Evolutionary conservation across 129 eudicot species (phyloP).

Genomic region (Flaveria sonorensis): DNA sequence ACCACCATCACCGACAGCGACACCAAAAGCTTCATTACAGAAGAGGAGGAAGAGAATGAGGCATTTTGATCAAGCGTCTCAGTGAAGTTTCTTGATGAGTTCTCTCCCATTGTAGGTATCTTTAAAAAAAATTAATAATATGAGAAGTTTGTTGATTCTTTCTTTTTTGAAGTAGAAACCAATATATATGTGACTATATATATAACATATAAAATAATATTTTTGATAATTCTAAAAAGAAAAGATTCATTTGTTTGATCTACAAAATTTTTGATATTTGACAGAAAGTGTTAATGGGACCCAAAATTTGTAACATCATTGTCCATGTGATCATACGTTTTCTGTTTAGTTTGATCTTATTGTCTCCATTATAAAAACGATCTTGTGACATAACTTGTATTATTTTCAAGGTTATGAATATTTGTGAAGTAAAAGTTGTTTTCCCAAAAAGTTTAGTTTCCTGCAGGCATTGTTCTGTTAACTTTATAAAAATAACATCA

Average conservation of each 20-base stretch:
- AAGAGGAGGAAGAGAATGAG: constrained; percentile 35
- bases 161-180: not conserved
- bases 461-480: not conserved
- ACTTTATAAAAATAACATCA: not conserved
- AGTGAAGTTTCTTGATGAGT: constrained; percentile 31
- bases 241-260: not conserved
- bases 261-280: constrained; percentile 19
- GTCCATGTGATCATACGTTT: constrained; percentile 24
- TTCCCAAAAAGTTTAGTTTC: not conserved
- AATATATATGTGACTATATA: not conserved
- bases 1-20: constrained; percentile 39
- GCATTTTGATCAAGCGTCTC: constrained; percentile 26
- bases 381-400: not conserved
- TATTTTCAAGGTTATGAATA: not conserved
- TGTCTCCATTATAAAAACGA: constrained; percentile 7
- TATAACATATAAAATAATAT: not conserved
- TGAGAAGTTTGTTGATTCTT: not conserved
- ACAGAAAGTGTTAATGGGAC: constrained; percentile 40
- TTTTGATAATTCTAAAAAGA: not conserved
- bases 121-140: not conserved
- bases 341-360: not conserved
- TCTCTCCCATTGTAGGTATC: constrained; percentile 45
- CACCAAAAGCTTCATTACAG: constrained; percentile 74
- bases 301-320: constrained; percentile 28
- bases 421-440: not conserved